Base-by-base conservation (phyloP, 1,139 yeast genomes). In the Eremothecium coryli region DNA sequence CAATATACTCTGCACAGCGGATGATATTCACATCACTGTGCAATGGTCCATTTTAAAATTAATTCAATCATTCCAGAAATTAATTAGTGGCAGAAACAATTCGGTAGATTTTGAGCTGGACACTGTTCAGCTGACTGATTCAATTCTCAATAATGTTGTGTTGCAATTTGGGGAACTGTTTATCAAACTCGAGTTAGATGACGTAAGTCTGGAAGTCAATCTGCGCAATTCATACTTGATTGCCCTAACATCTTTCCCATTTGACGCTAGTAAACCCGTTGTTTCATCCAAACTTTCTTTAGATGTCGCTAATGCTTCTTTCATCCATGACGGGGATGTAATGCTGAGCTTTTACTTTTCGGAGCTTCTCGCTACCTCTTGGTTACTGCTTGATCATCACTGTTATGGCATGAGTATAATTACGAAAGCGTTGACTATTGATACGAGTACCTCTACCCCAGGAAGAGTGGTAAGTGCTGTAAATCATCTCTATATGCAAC, bases 21-120 rank as follows among this genome's bases (percentile, higher is more conserved):
- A 47, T 12, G 47, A 48, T 31, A 33, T 50, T 2, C 44, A 45
- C 22, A 20, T 20, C 22, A 20, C 7, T 10, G 7, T 20, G 22
- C 22, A 20, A 20, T 20, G 22, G 22, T 10, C 22, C 7, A 10
- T 20, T 7, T 8, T 20, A 10, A 20, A 20, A 20, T 10, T 20
- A 10, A 10, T 20, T 20, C 9, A 20, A 8, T n/a, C n/a, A n/a
- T n/a, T n/a, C n/a, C n/a, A n/a, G n/a, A n/a, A n/a, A n/a, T n/a
- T n/a, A n/a, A n/a, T n/a, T n/a, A n/a, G n/a, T n/a, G n/a, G n/a
- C n/a, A n/a, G n/a, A n/a, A n/a, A n/a, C n/a, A n/a, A n/a, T n/a
- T n/a, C n/a, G n/a, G n/a, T n/a, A n/a, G n/a, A n/a, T n/a, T n/a
- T n/a, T n/a, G n/a, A n/a, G n/a, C n/a, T n/a, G n/a, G n/a, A n/a